Evolutionary conservation across 2,329 filamentous ascomycete species (phyloP), one percentile per base, ranked within the genome.

Genomic region (Stylonectria norvegica): DNA sequence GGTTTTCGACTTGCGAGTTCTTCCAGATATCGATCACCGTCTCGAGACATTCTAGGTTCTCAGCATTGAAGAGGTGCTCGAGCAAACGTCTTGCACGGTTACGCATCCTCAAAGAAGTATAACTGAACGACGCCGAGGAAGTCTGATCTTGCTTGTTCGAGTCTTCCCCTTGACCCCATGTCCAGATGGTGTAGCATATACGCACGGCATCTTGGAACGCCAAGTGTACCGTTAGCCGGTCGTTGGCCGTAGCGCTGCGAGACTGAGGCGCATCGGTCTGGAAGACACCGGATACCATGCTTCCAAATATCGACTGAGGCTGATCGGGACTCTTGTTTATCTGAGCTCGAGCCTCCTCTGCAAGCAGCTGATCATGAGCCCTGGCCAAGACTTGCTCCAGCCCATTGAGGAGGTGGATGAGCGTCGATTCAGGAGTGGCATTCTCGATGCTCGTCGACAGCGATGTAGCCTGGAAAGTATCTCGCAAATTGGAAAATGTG

Each of bases 181-280:
- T 86, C 93, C 94, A 98, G 37, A 98, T 95, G 10, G 75, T 81
- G 60, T 95, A 94, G 63, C 90, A 95, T 35, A 95, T 86, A 17
- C 89, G 81, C 43, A 97, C 88, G 1, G 90, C 89, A 61, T 98
- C 94, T 63, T 97, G 91, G 60, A 98, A 95, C 9, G 90, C 94
- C n/a, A 98, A 73, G 30, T 96, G 75, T 15, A 98, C 91, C 0
- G 93, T 97, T 16, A 98, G 73, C 32, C 91, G 81, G 55, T 93
- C 91, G 57, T 97, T 98, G 7, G 90, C 89, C n/a, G 87, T 89
- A 6, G 84, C 81, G 43, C 83, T 89, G 34, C 89, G 82, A n/a
- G 81, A 76, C 45, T 90, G 86, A 2, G 78, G 81, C 1, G 79
- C 73, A 43, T 96, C 89, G 1, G 85, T 79, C 25, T 88, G 78